Evolutionary conservation across 2,329 filamentous ascomycete genomes (phyloP).

Genomic region (Sporothrix curviconia): DNA sequence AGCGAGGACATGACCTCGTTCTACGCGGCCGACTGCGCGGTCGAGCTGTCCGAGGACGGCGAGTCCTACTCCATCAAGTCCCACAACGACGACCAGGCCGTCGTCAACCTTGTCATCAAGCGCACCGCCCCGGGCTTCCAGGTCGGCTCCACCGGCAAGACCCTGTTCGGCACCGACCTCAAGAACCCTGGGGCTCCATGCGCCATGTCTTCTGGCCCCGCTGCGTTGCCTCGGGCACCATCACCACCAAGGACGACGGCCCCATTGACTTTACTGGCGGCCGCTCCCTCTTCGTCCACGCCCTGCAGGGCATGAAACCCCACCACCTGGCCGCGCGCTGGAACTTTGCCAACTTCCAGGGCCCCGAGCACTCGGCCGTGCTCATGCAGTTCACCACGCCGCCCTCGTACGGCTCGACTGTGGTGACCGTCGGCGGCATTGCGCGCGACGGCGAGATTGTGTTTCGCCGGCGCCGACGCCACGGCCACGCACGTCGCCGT

Average conservation of each 20-base stretch:
- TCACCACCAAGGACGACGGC: constrained; percentile 74
- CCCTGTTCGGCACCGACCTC: constrained; percentile 80
- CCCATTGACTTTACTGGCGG: constrained; percentile 80
- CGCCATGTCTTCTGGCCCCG: constrained; percentile 92
- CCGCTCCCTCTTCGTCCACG: constrained; percentile 71
- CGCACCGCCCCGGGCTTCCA: constrained; percentile 74
- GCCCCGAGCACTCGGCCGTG: constrained; percentile 75
- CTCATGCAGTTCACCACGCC: constrained; percentile 97
- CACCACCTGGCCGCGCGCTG: constrained; percentile 88
- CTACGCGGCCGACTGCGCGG: constrained; percentile 75
- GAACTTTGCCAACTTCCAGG: constrained; percentile 93
- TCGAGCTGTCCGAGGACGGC: constrained; percentile 82
- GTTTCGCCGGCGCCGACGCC: constrained; percentile 59
- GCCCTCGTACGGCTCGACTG: constrained; percentile 79
- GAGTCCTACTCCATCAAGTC: constrained; percentile 84
- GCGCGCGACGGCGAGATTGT: constrained; percentile 76
- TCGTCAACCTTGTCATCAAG: constrained; percentile 81
- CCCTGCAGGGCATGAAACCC: constrained; percentile 96
- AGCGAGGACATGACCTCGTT: constrained; percentile 77
- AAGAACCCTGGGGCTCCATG: constrained; percentile 87
- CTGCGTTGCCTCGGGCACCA: constrained; percentile 72
- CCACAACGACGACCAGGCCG: constrained; percentile 67
- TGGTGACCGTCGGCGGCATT: constrained; percentile 76
- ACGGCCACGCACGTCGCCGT: constrained; percentile 62
- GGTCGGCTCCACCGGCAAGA: constrained; percentile 75